Base-by-base conservation (phyloP, 768 basidiomycete genomes). In the Lactifluus pinguis region DNA sequence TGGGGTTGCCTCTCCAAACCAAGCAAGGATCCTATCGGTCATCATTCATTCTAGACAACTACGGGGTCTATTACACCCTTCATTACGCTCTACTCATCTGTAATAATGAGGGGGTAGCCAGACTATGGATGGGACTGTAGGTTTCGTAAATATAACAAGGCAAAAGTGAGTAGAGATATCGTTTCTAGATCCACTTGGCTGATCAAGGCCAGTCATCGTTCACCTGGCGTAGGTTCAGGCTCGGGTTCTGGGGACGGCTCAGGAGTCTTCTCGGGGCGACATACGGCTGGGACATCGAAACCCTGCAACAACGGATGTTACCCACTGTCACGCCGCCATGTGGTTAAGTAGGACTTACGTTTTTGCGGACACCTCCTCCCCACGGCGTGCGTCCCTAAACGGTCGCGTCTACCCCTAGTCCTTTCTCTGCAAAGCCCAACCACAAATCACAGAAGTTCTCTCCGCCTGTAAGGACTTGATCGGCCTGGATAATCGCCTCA, bases 391-490 rank as follows among this genome's bases (percentile, higher is more conserved):
- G 76, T 54, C 90, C 87, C 34, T 81, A 75, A 44, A 98, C 82
- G 15, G 65, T 74, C 3, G 95, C 90, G 67, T 93, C 85, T 11
- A 76, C 69, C 4, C 95, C 95, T 50, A 98, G 73, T 0, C 95
- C 95, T 39, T 91, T 80, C 66, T 80, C 74, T 6, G 90, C 80
- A 70, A 98, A 99, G 47, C 83, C 91, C 59, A 79, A 74, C 94
- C 93, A 98, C 64, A 99, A 73, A 14, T 78, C 77, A 72, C 95
- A 99, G 67, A 79, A 76, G 79, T 99, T 99, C 81, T 93, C 91
- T 3, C 95, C 95, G 15, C 85, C 90, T 3, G 95, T 98, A 61
- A 97, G 80, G 48, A 89, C 74, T 70, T 91, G 77, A 71, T 98
- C 95, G 21, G 95, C 94, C 66, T 92, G 85, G 65, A 95, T 83